Conservation (phyloP, 345 rosid species). For the Bretschneidera sinensis region DNA sequence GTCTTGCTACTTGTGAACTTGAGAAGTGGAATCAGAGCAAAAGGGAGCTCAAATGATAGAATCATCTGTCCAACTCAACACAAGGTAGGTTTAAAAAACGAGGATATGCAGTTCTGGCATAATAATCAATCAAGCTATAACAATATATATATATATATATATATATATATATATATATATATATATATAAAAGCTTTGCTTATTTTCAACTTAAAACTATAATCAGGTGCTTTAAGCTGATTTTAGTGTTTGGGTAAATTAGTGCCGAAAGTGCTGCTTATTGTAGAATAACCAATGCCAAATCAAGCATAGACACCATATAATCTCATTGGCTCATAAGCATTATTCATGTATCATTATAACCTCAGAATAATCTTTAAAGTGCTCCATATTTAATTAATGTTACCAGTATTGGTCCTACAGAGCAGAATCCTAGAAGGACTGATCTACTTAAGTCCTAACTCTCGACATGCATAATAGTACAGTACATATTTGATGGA, state of each 20-base stretch:
- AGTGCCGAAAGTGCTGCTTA: too few species aligned
- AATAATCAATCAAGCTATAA: not conserved
- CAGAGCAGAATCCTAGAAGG: not conserved
- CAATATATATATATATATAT: too few species aligned
- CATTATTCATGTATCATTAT: not conserved
- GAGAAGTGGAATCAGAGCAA: constrained; percentile 86
- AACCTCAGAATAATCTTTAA: too few species aligned
- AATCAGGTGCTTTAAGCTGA: too few species aligned
- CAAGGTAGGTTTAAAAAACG: not conserved
- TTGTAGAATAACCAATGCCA: too few species aligned
- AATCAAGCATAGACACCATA: not conserved
- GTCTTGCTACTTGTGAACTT: constrained; percentile 85
- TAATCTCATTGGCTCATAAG: not conserved
- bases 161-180: too few species aligned
- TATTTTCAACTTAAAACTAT: too few species aligned
- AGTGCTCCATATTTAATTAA: not conserved
- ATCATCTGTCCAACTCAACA: constrained; percentile 59
- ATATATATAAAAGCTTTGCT: too few species aligned
- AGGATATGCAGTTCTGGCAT: not conserved
- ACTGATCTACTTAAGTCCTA: not conserved
- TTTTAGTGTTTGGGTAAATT: too few species aligned
- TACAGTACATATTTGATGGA: not conserved
- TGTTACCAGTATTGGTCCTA: not conserved
- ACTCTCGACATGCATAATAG: not conserved
- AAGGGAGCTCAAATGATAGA: constrained; percentile 92